A percentile compares a stretch with the other conserved stretches of the same genome.
Evolutionary conservation across 2,329 filamentous ascomycete genomes (phyloP).

Genomic region (Penicillium sp.): DNA sequence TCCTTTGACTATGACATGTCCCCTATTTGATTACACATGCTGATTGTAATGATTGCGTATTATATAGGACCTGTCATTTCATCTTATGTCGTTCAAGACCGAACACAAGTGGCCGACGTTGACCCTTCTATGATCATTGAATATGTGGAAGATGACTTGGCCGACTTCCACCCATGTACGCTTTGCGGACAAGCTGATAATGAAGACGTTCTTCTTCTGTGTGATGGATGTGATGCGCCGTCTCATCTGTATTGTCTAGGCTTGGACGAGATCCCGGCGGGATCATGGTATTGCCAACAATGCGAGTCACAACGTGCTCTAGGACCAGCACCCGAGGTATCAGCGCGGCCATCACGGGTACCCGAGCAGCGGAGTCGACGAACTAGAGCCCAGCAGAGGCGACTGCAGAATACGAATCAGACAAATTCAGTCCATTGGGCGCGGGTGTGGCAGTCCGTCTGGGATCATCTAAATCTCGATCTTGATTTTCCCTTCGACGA

Average conservation of each 20-base stretch:
- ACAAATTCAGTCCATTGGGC: slow-evolving; percentile 62
- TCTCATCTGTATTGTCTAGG: slow-evolving; percentile 93
- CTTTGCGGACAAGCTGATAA: slow-evolving; percentile 79
- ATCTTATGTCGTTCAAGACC: slow-evolving; percentile 56
- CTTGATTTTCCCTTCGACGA: slow-evolving; percentile 84
- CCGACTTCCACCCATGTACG: slow-evolving; percentile 70
- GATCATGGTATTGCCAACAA: slow-evolving; percentile 87
- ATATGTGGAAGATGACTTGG: slow-evolving; percentile 62
- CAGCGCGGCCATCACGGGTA: slow-evolving; percentile 30
- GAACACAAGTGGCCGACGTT: slow-evolving; percentile 78
- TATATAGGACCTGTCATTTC: slow-evolving; percentile 54
- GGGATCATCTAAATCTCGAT: slow-evolving; percentile 73
- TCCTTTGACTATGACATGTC: slow-evolving; percentile 9
- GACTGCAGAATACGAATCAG: slow-evolving; percentile 41
- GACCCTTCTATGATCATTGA: slow-evolving; percentile 69
- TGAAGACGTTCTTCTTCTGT: slow-evolving; percentile 81
- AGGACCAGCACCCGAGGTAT: slow-evolving; percentile 39
- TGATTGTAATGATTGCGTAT: slow-evolving; percentile 4
- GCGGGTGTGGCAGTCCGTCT: slow-evolving; percentile 85
- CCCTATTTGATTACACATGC: slow-evolving; percentile 3
- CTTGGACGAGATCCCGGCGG: slow-evolving; percentile 70
- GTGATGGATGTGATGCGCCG: slow-evolving; percentile 83
- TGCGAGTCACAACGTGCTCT: slow-evolving; percentile 57
- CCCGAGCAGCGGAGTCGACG: slow-evolving; percentile 50
- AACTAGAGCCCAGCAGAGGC: slow-evolving; percentile 48